Conservation (phyloP, 768 basidiomycete species). For the Leccinum olivaceopallidum region DNA sequence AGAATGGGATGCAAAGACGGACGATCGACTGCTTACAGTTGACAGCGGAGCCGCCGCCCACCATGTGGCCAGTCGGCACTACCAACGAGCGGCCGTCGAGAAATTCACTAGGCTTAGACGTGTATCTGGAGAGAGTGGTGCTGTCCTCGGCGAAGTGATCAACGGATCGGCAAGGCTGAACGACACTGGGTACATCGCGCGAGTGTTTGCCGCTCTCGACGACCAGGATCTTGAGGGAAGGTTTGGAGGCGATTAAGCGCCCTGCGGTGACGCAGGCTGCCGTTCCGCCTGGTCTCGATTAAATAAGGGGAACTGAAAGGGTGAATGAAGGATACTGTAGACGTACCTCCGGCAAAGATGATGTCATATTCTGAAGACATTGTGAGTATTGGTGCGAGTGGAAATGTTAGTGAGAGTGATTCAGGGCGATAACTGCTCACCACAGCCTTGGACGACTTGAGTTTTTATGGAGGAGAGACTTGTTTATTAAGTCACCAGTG, state of each 20-base stretch:
- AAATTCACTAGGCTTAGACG: constrained; percentile 40
- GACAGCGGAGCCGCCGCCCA: constrained; percentile 64
- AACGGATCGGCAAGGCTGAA: background rate
- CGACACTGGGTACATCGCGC: background rate
- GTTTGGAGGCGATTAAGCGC: background rate
- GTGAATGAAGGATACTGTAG: background rate
- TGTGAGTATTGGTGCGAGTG: background rate
- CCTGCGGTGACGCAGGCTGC: background rate
- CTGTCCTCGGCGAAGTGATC: constrained; percentile 23
- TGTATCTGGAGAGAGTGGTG: constrained; percentile 46
- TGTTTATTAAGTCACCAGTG: background rate
- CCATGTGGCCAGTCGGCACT: constrained; percentile 46
- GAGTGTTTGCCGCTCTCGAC: background rate
- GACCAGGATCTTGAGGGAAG: background rate
- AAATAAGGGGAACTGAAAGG: background rate
- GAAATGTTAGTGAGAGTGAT: background rate
- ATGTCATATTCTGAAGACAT: background rate
- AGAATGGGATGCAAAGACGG: background rate
- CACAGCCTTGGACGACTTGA: background rate
- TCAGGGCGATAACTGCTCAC: background rate
- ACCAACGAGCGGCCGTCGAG: constrained; percentile 44
- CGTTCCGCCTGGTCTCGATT: background rate
- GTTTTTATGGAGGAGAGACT: background rate
- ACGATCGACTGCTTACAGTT: constrained; percentile 45
- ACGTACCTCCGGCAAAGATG: background rate